phyloP scores from a whole-genome alignment of 768 basidiomycete genomes.

The Russula griseocarnosa region DNA sequence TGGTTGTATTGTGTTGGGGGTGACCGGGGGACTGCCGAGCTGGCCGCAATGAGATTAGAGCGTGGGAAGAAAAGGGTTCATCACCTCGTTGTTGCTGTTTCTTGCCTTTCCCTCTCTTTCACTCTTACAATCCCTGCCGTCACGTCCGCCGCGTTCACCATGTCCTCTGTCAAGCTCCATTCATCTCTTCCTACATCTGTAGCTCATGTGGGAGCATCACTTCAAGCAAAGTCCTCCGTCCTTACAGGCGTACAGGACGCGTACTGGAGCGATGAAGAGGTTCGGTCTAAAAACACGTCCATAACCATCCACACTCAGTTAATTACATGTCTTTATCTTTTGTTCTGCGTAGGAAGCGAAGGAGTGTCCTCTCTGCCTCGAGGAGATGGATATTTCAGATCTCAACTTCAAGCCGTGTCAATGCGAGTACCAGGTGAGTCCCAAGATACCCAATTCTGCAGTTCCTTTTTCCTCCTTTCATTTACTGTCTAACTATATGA shows the following conservation, averaged over 20 bases:
- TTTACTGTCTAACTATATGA: constrained; percentile 20
- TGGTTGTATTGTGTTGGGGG: background rate
- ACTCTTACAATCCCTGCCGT: constrained; percentile 2
- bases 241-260: constrained; percentile 90
- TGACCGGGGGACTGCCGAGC: constrained; percentile 4
- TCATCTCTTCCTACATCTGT: constrained; percentile 71
- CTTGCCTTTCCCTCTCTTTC: constrained; percentile 11
- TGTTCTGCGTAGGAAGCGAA: constrained; percentile 75
- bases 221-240: constrained; percentile 82
- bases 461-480: background rate
- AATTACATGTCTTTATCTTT: background rate
- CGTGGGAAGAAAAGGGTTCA: constrained; percentile 18
- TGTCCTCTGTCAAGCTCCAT: constrained; percentile 56
- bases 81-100: constrained; percentile 28
- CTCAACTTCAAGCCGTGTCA: constrained; percentile 99
- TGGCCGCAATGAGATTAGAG: background rate
- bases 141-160: constrained; percentile 28
- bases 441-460: constrained; percentile 14
- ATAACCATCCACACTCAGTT: background rate
- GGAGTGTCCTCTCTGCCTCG: constrained; percentile 96
- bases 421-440: constrained; percentile 91
- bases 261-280: constrained; percentile 94
- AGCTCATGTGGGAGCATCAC: constrained; percentile 60
- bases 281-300: constrained; percentile 35
- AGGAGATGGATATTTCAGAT: constrained; percentile 98